Evolutionary conservation across 345 rosid genomes (phyloP), one percentile per base, ranked within the genome.

Genomic region (Ailanthus altissimus): DNA sequence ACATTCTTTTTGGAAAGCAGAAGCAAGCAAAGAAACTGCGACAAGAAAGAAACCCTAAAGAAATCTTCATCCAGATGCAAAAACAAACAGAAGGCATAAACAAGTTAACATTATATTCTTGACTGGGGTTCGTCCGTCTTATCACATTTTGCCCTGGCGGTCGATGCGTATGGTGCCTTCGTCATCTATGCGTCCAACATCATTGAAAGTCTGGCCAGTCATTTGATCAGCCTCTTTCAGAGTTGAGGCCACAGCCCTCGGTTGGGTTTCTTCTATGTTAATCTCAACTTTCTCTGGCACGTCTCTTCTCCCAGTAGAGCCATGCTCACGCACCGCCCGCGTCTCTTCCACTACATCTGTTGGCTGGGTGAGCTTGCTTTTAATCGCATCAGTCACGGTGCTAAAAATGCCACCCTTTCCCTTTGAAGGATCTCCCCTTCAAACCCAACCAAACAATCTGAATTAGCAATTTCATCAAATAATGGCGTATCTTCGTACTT

Each of bases 161-260:
- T 67, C 83, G 43, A 0, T 10, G 53, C 42, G 71, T 13, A 62
- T 40, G 3, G 60, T 74, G 0, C 76, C 82, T 12, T 85, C 85
- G 0, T 83, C 86, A 62, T 72, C 88, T 66, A 87, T n/a, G 23
- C 62, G 74, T 46, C 97, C 97, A 25, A 89, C 92, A 18, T 92
- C 91, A 40, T 93, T 89, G 70, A 92, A 90, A 49, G 94, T 68
- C 70, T 88, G 94, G 15, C 92, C 91, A 2, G 85, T 75, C 88
- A 85, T 86, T 75, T 88, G 93, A 79, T 92, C 92, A 0, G 94
- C 36, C 49, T 81, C 72, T 79, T 84, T 89, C 26, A 88, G 77
- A 3, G 77, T 5, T n/a, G 80, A 6, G 0, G 84, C 77, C 50
- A 85, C 80, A 0, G 60, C 76, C 9, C 85, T 87, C 0, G 86